Conservation (phyloP, 2,329 filamentous ascomycete genomes). For the Aspergillus viridinutans region DNA sequence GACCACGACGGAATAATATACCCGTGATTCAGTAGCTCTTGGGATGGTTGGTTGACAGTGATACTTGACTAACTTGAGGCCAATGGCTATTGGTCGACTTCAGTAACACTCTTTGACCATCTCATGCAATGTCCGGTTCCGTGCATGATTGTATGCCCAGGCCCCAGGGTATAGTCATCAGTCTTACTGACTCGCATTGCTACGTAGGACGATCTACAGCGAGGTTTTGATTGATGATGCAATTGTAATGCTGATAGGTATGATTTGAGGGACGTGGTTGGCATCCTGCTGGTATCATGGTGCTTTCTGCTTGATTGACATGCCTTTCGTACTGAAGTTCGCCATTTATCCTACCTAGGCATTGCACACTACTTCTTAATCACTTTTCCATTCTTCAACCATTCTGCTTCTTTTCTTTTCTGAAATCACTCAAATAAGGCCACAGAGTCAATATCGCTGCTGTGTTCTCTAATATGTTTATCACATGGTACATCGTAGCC, state of each 20-base stretch:
- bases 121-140: background rate
- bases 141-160: background rate
- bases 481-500: constrained; percentile 1
- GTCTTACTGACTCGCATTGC: background rate
- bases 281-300: background rate
- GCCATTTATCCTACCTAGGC: background rate
- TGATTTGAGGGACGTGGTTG: background rate
- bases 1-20: too few species aligned
- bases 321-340: background rate
- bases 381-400: background rate
- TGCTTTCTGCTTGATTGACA: background rate
- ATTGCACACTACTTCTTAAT: background rate
- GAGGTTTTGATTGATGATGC: background rate
- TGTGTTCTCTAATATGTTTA: background rate
- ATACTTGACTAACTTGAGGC: too few species aligned
- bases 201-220: too few species aligned
- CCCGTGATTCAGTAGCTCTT: too few species aligned
- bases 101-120: too few species aligned
- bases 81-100: too few species aligned
- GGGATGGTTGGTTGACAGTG: too few species aligned
- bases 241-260: background rate
- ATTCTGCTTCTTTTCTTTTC: background rate
- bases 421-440: background rate
- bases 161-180: background rate
- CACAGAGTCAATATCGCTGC: background rate